Evolutionary conservation across 768 basidiomycete species (phyloP).

Genomic region (Panaeolus papilionaceus): DNA sequence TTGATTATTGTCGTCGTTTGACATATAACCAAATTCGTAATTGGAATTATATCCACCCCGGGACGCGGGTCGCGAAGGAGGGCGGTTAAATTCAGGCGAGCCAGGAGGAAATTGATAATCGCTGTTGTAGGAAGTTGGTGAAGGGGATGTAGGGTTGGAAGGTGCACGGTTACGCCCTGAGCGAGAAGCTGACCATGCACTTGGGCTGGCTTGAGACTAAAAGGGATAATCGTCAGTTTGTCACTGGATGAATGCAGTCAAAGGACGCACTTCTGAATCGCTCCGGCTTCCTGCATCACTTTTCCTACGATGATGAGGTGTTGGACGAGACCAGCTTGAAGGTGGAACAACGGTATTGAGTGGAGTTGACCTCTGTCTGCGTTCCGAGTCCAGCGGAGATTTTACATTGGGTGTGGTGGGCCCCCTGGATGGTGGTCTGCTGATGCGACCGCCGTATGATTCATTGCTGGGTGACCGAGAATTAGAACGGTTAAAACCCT

Average conservation of each 20-base stretch:
- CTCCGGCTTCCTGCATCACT: constrained; percentile 80
- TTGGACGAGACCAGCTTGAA: constrained; percentile 76
- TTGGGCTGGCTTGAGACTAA: constrained; percentile 33
- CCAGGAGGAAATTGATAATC: constrained; percentile 30
- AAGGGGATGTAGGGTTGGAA: constrained; percentile 74
- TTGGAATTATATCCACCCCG: constrained; percentile 50
- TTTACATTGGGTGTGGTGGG: constrained; percentile 57
- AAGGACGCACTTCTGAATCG: constrained; percentile 71
- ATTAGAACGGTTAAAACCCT: constrained; percentile 33
- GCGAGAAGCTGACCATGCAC: constrained; percentile 48
- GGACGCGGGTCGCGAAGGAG: constrained; percentile 67
- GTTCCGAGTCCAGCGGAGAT: constrained; percentile 74
- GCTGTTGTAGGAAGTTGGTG: constrained; percentile 28
- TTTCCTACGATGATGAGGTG: constrained; percentile 70
- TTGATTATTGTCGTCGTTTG: constrained; percentile 47
- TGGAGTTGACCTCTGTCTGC: constrained; percentile 75
- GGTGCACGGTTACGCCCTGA: constrained; percentile 67
- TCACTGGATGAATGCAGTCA: not conserved
- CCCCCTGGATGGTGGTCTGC: constrained; percentile 60
- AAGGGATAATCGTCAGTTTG: constrained; percentile 3
- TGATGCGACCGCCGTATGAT: constrained; percentile 51
- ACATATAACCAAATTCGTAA: constrained; percentile 48
- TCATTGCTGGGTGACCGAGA: constrained; percentile 63
- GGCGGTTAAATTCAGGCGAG: constrained; percentile 30
- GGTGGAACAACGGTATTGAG: constrained; percentile 66